A percentile compares a stretch with the other conserved stretches of the same genome.
phyloP scores from a whole-genome alignment of 2,329 filamentous ascomycete genomes.

The Didymellaceae sp. region DNA sequence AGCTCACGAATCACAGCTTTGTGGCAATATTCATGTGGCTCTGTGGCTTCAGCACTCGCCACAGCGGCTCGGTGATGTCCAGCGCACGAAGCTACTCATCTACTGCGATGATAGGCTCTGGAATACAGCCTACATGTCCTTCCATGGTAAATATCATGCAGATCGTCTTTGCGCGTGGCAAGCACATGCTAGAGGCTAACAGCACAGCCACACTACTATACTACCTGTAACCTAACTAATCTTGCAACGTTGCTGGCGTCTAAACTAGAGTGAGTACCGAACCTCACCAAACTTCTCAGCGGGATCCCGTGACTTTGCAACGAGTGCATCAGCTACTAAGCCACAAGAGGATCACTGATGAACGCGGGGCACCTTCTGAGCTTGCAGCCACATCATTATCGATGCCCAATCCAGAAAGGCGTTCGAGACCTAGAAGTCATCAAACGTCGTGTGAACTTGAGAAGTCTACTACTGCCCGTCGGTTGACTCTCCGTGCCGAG shows the following conservation, averaged over 20 bases:
- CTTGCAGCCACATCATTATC: slow-evolving; percentile 9
- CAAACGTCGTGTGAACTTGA: slow-evolving; percentile 1
- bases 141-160: too few relatives aligned
- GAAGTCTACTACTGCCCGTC: neutral
- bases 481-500: slow-evolving; percentile 6
- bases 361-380: slow-evolving; percentile 3
- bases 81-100: too few relatives aligned
- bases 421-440: neutral
- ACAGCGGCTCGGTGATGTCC: slow-evolving; percentile 17
- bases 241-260: slow-evolving; percentile 1
- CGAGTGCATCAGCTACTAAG: slow-evolving; percentile 4
- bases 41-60: slow-evolving; percentile 12
- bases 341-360: neutral
- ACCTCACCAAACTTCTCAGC: neutral
- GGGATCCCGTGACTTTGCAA: neutral
- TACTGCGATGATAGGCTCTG: neutral
- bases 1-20: slow-evolving; percentile 5
- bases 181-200: slow-evolving; percentile 7
- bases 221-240: too few relatives aligned
- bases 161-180: slow-evolving; percentile 5
- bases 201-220: slow-evolving; percentile 2
- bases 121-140: too few relatives aligned
- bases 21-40: slow-evolving; percentile 14
- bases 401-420: neutral
- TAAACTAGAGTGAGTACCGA: neutral